Percentiles rank a stretch among this genome's conserved stretches.
Evolutionary conservation across 768 basidiomycete genomes (phyloP).

Genomic region (Suillus brevipes): DNA sequence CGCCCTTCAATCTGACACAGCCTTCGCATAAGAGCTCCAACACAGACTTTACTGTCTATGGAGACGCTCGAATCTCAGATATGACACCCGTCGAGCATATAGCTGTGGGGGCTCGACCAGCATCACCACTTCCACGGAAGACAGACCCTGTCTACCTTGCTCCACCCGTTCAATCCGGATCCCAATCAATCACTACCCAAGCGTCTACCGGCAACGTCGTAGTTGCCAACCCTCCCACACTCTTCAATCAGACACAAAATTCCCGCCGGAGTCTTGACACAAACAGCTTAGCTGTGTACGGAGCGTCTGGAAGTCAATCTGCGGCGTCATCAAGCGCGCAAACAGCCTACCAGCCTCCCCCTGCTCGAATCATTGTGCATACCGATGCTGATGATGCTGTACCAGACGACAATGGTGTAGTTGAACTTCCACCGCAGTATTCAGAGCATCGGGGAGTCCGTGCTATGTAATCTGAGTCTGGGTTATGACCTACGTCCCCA

Average conservation of each 20-base stretch:
- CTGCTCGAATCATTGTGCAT: slow-evolving; percentile 64
- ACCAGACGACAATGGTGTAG: slow-evolving; percentile 46
- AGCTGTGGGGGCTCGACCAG: slow-evolving; percentile 4
- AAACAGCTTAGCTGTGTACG: slow-evolving; percentile 17
- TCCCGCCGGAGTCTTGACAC: slow-evolving; percentile 19
- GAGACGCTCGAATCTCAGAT: slow-evolving; percentile 20
- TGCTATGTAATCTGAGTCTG: neutral
- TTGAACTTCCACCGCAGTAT: slow-evolving; percentile 80
- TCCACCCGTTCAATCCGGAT: slow-evolving; percentile 12
- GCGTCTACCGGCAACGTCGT: slow-evolving; percentile 2
- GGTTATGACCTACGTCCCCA: neutral
- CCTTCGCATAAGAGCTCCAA: slow-evolving; percentile 22
- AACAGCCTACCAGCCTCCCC: slow-evolving; percentile 42
- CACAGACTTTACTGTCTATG: slow-evolving; percentile 17
- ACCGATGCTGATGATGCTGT: slow-evolving; percentile 65
- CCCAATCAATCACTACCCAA: neutral
- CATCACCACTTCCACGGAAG: slow-evolving; percentile 36
- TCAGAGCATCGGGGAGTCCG: slow-evolving; percentile 43
- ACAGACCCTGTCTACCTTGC: slow-evolving; percentile 16
- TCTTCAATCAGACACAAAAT: slow-evolving; percentile 4
- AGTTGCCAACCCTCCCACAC: neutral
- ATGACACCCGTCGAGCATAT: slow-evolving; percentile 26
- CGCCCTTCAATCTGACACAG: slow-evolving; percentile 1
- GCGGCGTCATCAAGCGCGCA: slow-evolving; percentile 42
- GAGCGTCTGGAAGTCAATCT: slow-evolving; percentile 20